A percentile compares a stretch with the other conserved stretches of the same genome.
These are phyloP conservation scores for Hypoxylon sp. DNA, from an alignment of 2,329 filamentous ascomycete species.

Conservation along the genomic window DNA sequence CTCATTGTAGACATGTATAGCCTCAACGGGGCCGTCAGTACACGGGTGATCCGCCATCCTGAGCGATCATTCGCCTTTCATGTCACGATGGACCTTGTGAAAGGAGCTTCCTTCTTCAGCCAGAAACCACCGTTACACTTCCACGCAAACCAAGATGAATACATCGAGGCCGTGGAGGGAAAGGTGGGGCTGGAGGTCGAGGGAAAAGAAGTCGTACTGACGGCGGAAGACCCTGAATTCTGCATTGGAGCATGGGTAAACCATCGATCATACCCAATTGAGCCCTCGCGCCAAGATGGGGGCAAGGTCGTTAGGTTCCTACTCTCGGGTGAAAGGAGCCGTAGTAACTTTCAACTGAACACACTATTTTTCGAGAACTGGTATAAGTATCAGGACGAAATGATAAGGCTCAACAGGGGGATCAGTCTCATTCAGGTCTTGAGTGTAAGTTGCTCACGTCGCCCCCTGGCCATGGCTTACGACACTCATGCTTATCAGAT, in stretches of 20 bases:
- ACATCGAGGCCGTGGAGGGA: neutral
- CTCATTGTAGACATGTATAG: neutral
- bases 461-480: neutral
- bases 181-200: neutral
- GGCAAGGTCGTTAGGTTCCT: neutral
- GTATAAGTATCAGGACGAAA: slow-evolving; percentile 45
- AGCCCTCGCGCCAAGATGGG: neutral
- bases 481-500: slow-evolving; percentile 14
- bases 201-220: neutral
- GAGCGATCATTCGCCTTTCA: neutral
- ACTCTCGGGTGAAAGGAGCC: neutral
- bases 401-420: slow-evolving; percentile 4
- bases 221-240: neutral
- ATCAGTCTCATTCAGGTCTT: slow-evolving; percentile 39
- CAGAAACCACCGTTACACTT: slow-evolving; percentile 1
- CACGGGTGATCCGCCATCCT: neutral
- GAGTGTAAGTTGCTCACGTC: slow-evolving; percentile 20
- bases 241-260: neutral
- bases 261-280: neutral
- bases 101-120: neutral
- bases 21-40: neutral
- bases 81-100: neutral
- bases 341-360: neutral
- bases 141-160: slow-evolving; percentile 1
- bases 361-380: slow-evolving; percentile 46